phyloP scores from a whole-genome alignment of 176 grass and related monocot species.

The Musa troglodytarum region DNA sequence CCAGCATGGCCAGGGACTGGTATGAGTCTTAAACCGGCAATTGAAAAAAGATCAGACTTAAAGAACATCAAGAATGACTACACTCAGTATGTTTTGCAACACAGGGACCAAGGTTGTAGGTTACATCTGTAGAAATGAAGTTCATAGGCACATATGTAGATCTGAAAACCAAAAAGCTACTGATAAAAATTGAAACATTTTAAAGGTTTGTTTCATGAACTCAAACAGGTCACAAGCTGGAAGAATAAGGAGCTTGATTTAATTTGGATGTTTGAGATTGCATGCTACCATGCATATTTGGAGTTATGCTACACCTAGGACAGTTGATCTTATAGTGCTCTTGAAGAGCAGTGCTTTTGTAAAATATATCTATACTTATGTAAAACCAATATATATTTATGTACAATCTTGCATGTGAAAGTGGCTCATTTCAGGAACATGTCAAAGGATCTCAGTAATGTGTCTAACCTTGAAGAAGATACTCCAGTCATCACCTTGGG shows the following conservation, averaged over 20 bases:
- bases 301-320: too few relatives aligned
- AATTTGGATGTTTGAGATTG: not conserved
- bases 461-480: slow-evolving; percentile 58
- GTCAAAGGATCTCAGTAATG: not conserved
- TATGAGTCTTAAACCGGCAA: too few relatives aligned
- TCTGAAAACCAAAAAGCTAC: not conserved
- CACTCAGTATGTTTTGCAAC: too few relatives aligned
- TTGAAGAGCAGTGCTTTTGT: too few relatives aligned
- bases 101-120: too few relatives aligned
- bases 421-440: not conserved
- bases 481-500: slow-evolving; percentile 68
- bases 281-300: not conserved
- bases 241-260: not conserved
- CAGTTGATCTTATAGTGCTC: too few relatives aligned
- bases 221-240: not conserved
- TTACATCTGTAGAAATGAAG: too few relatives aligned
- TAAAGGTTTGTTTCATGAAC: not conserved
- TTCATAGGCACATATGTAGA: not conserved
- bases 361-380: too few relatives aligned
- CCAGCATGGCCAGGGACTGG: too few relatives aligned
- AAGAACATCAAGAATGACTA: too few relatives aligned
- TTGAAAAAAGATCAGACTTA: too few relatives aligned
- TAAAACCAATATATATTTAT: too few relatives aligned
- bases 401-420: not conserved
- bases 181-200: not conserved